phyloP scores from a whole-genome alignment of 1,139 yeast genomes.

The Saccharomyces pastorianus region DNA sequence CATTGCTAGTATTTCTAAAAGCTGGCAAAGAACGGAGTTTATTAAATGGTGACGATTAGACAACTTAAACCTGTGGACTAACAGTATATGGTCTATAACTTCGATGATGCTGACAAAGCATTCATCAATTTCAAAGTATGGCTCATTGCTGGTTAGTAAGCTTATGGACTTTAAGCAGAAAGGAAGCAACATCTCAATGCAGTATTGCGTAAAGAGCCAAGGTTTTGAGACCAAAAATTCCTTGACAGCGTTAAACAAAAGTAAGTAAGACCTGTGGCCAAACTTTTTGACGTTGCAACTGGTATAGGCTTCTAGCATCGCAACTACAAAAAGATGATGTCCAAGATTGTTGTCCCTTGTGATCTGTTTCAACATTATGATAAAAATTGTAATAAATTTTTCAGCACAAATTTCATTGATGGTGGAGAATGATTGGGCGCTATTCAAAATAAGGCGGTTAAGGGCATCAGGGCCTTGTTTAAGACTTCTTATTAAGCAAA shows the following conservation, averaged over 20 bases:
- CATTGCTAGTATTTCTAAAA: conserved; percentile 42
- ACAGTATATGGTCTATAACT: conserved; percentile 46
- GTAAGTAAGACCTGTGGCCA: background rate
- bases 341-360: conserved; percentile 19
- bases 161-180: conserved; percentile 27
- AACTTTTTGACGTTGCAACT: conserved; percentile 6
- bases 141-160: no score
- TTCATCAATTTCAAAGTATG: conserved; percentile 9
- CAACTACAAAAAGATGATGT: conserved; percentile 20
- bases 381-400: conserved; percentile 19
- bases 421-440: background rate
- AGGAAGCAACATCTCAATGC: conserved; percentile 44
- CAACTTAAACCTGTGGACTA: conserved; percentile 63
- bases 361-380: conserved; percentile 17
- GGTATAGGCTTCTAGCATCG: conserved; percentile 25
- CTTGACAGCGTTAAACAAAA: conserved; percentile 30
- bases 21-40: conserved; percentile 39
- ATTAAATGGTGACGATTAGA: conserved; percentile 67
- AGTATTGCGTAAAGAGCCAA: conserved; percentile 63
- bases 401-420: background rate
- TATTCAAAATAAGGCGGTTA: conserved; percentile 6
- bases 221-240: conserved; percentile 40
- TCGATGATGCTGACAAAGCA: conserved; percentile 38
- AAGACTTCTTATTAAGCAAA: conserved; percentile 1
- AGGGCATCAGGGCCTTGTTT: conserved; percentile 14